phyloP scores from a whole-genome alignment of 495 filamentous ascomycete genomes.

The Aspergillus cavernicola region DNA sequence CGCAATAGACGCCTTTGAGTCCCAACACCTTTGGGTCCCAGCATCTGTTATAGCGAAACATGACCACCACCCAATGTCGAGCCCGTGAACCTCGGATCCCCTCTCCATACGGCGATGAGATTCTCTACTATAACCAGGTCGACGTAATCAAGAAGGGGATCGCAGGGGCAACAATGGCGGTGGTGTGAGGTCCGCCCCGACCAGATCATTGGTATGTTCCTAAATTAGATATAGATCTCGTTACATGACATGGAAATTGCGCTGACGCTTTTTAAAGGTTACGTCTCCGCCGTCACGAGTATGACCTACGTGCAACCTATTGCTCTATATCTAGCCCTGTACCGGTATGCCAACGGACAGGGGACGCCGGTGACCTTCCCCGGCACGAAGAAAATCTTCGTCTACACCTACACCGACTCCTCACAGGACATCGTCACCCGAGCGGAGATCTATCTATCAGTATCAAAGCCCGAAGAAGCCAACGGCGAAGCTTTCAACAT shows the following conservation, averaged over 20 bases:
- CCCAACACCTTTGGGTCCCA: too few relatives aligned
- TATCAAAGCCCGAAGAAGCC: slow-evolving; percentile 39
- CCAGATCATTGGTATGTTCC: slow-evolving; percentile 38
- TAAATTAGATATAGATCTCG: slow-evolving; percentile 28
- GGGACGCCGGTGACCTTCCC: slow-evolving; percentile 33
- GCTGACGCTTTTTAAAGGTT: not conserved
- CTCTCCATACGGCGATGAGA: slow-evolving; percentile 36
- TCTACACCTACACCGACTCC: slow-evolving; percentile 27
- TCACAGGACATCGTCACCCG: slow-evolving; percentile 41
- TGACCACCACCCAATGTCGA: too few relatives aligned
- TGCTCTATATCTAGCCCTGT: slow-evolving; percentile 37
- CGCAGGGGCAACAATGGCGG: slow-evolving; percentile 36
- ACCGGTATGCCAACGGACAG: slow-evolving; percentile 26
- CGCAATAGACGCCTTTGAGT: too few relatives aligned
- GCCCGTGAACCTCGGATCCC: slow-evolving; percentile 35
- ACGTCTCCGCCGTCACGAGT: slow-evolving; percentile 12
- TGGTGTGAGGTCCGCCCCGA: slow-evolving; percentile 46
- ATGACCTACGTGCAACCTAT: slow-evolving; percentile 30
- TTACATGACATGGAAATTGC: not conserved
- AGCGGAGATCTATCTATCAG: slow-evolving; percentile 36
- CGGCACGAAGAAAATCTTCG: slow-evolving; percentile 23
- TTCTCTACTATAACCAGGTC: slow-evolving; percentile 47
- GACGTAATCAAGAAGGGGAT: slow-evolving; percentile 32
- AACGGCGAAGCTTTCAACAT: slow-evolving; percentile 55
- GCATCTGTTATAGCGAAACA: too few relatives aligned